These are phyloP conservation scores for Nigrospora osmanthi DNA, from an alignment of 2,329 filamentous ascomycete genomes.

Conservation along the genomic window DNA sequence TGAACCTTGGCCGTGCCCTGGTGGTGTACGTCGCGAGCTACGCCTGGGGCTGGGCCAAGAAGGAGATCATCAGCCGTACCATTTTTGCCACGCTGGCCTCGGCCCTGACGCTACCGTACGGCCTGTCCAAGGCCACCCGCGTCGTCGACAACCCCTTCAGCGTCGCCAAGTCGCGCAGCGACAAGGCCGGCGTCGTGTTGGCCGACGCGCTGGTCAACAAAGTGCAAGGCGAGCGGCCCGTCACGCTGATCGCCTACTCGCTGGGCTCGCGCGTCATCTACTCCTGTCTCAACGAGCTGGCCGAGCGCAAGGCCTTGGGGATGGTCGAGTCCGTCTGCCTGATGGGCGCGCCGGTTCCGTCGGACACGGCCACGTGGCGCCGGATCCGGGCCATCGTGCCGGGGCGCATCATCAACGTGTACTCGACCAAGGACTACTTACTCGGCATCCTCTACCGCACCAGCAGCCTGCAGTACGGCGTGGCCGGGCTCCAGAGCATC, in stretches of 20 bases:
- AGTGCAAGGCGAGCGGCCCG: conserved; percentile 74
- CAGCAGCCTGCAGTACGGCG: conserved; percentile 73
- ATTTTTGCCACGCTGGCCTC: conserved; percentile 50
- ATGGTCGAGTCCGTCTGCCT: conserved; percentile 77
- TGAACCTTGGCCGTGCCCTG: conserved; percentile 72
- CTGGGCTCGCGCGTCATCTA: conserved; percentile 77
- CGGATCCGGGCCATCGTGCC: conserved; percentile 70
- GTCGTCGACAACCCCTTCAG: conserved; percentile 79
- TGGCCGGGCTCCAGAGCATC: conserved; percentile 75
- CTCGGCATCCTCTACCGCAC: conserved; percentile 83
- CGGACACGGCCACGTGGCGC: conserved; percentile 66
- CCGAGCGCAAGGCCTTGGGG: conserved; percentile 72
- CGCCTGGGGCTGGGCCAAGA: conserved; percentile 69
- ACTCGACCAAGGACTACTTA: conserved; percentile 78
- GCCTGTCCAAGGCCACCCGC: conserved; percentile 58
- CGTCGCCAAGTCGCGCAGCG: conserved; percentile 68
- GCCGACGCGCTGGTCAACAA: conserved; percentile 78
- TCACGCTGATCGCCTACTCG: conserved; percentile 76
- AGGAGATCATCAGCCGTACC: conserved; percentile 39
- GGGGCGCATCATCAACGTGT: conserved; percentile 81
- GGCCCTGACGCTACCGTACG: conserved; percentile 50
- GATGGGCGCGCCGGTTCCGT: conserved; percentile 74
- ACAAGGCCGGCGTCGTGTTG: conserved; percentile 63
- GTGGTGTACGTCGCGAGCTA: conserved; percentile 70
- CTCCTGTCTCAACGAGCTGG: conserved; percentile 69